Evolutionary conservation across 345 rosid genomes (phyloP).

Genomic region (Raphanus raphanistrum): DNA sequence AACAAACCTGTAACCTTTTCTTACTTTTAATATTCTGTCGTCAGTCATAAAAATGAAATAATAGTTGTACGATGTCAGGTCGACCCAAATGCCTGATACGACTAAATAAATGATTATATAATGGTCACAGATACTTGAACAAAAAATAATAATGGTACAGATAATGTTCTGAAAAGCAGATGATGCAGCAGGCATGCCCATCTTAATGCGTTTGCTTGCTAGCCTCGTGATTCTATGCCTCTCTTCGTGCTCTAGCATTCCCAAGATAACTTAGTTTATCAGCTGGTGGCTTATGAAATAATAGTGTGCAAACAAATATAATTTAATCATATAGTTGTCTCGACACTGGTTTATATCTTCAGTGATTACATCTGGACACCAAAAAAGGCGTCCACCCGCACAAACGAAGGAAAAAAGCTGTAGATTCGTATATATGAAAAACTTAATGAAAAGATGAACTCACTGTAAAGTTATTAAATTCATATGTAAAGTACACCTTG

Average conservation of each 20-base stretch:
- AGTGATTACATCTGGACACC: neutral
- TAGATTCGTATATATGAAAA: neutral
- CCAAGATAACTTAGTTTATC: slow-evolving; percentile 29
- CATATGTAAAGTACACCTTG: neutral
- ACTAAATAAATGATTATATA: slow-evolving; percentile 28
- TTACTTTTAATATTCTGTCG: neutral
- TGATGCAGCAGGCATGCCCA: slow-evolving; percentile 38
- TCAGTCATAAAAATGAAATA: neutral
- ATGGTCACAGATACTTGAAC: slow-evolving; percentile 4
- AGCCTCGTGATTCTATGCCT: slow-evolving; percentile 34
- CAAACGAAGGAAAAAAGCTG: neutral
- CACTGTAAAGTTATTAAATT: neutral
- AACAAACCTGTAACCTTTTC: slow-evolving; percentile 8
- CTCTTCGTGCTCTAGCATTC: slow-evolving; percentile 32
- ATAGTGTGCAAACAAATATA: neutral
- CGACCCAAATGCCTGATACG: slow-evolving; percentile 22
- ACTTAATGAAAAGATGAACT: neutral
- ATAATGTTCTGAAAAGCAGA: slow-evolving; percentile 30
- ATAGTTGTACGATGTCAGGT: slow-evolving; percentile 31
- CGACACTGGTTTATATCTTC: neutral
- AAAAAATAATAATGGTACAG: slow-evolving; percentile 14
- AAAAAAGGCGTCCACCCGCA: slow-evolving; percentile 4
- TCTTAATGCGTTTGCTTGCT: slow-evolving; percentile 30
- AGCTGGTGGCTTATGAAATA: slow-evolving; percentile 2
- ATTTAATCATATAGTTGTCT: slow-evolving; percentile 3